Evolutionary conservation across 306 rosid species (phyloP), one percentile per base, ranked within the genome.

Genomic region (Dalbergia cochinchinensis): DNA sequence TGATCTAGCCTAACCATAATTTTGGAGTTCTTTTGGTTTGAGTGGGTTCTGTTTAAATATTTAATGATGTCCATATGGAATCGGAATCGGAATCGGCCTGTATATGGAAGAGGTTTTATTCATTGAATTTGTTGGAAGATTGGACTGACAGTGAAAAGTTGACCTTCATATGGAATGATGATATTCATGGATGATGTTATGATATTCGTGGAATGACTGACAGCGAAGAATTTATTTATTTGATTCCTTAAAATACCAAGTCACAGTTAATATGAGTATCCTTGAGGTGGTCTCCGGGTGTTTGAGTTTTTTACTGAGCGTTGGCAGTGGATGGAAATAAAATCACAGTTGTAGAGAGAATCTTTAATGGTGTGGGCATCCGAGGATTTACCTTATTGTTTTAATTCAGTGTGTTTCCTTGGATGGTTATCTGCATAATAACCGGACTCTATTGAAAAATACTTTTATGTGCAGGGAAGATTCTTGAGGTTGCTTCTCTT

Each of bases 41-140:
- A 73, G 78, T 42, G 59, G 71, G 73, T 50, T 53, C 74, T 45
- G 63, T 78, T 48, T 50, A 79, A 22, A 69, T 83, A 83, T 71
- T 37, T 72, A 61, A 37, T 77, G 73, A 63, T 79, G 65, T 57
- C 61, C 31, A 44, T 67, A 31, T 58, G 31, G 26, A 69, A 70
- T 72, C 71, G 31, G 26, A 69, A 70, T 72, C 71, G 31, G 26
- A 69, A 70, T 68, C 61, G 48, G 60, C 53, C 53, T 13, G 83
- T 53, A 68, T 55, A 77, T 70, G 77, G 77, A 22, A 48, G 15
- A 71, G 10, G 48, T 54, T 70, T 10, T 74, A 57, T 73, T 66
- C 50, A 60, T 65, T 84, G 76, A 78, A 80, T 42, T 79, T 80
- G 65, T 39, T 76, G 79, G 74, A 62, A 69, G 83, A 31, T 72